Evolutionary conservation across 345 rosid species (phyloP).

Genomic region (Moringa oleifera): DNA sequence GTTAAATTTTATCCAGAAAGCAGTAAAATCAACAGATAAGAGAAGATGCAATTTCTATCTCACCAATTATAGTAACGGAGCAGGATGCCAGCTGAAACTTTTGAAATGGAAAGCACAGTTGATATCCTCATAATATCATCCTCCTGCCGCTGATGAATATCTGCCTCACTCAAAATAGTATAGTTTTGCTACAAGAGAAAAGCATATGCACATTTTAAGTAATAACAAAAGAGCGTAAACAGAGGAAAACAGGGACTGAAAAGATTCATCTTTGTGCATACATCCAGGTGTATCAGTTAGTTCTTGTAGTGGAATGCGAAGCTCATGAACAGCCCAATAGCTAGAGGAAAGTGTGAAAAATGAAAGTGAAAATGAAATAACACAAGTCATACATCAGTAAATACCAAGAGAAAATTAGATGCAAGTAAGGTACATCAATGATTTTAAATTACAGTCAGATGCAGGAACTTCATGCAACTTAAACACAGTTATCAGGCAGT

Average conservation of each 20-base stretch:
- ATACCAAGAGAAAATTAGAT: too few species aligned
- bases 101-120: conserved; percentile 61
- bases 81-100: conserved; percentile 41
- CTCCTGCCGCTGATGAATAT: conserved; percentile 60
- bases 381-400: too few species aligned
- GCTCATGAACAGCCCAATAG: too few species aligned
- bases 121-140: conserved; percentile 58
- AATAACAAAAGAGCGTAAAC: background rate
- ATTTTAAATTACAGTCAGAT: too few species aligned
- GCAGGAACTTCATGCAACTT: too few species aligned
- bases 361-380: too few species aligned
- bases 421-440: too few species aligned
- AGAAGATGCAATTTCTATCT: background rate
- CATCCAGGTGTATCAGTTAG: background rate
- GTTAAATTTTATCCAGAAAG: background rate
- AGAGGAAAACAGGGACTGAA: background rate
- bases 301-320: background rate
- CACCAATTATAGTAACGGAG: conserved; percentile 73
- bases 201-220: too few species aligned
- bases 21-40: background rate
- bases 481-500: too few species aligned
- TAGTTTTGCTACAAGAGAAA: conserved; percentile 45
- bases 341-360: too few species aligned
- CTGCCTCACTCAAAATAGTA: conserved; percentile 60
- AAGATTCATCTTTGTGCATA: background rate